phyloP scores from a whole-genome alignment of 192 early-diverging fungal genomes.

The Umbelopsis vinacea region DNA sequence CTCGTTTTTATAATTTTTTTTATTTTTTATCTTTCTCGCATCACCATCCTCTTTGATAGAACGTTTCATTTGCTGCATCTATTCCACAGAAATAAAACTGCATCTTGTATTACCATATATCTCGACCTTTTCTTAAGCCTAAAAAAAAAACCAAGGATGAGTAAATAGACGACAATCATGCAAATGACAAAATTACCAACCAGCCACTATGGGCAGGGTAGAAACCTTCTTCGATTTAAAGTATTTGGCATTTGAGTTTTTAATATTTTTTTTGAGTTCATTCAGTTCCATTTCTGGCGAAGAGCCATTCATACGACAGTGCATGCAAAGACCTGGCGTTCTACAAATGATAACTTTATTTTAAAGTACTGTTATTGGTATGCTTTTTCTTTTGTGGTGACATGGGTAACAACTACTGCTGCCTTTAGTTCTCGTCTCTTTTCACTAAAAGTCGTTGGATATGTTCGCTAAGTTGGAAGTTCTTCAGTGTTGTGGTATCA shows the following conservation, averaged over 20 bases:
- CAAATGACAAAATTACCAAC: no score
- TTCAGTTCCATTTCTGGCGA: neutral
- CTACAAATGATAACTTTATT: neutral
- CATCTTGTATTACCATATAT: slow-evolving; percentile 20
- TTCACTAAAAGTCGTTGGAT: slow-evolving; percentile 48
- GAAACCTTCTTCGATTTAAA: neutral
- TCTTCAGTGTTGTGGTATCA: slow-evolving; percentile 41
- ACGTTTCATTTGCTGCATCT: slow-evolving; percentile 22
- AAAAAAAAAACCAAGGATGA: no score
- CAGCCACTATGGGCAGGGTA: neutral
- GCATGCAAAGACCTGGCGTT: neutral
- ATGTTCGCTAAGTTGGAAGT: slow-evolving; percentile 51
- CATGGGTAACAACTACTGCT: neutral
- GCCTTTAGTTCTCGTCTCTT: neutral
- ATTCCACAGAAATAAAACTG: slow-evolving; percentile 23
- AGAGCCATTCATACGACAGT: neutral
- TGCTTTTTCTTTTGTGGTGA: neutral
- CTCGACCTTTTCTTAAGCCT: neutral
- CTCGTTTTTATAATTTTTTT: slow-evolving; percentile 18
- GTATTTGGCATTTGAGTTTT: neutral
- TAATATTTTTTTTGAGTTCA: neutral
- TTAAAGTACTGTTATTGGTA: neutral
- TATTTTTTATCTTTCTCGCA: slow-evolving; percentile 13
- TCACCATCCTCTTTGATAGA: slow-evolving; percentile 13
- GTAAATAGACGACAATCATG: no score